A percentile compares a stretch with the other conserved stretches of the same genome.
phyloP scores from a whole-genome alignment of 2,329 filamentous ascomycete species.

The Xylariaceae sp. region DNA sequence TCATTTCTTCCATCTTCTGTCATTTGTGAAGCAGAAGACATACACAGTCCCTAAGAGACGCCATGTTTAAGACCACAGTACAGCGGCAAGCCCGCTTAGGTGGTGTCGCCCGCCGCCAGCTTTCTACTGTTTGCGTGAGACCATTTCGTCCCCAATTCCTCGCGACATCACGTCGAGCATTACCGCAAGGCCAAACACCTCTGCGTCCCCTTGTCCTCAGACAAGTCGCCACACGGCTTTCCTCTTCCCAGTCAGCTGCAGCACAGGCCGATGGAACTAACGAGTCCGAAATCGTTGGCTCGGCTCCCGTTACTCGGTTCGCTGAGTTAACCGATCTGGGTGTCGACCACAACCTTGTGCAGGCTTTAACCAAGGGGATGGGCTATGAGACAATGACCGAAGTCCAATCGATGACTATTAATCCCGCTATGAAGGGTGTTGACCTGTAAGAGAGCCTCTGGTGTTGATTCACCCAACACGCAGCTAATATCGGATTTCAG shows the following conservation, averaged over 20 bases:
- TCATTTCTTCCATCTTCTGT: neutral
- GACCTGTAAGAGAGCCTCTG: slow-evolving; percentile 64
- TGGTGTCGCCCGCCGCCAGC: slow-evolving; percentile 20
- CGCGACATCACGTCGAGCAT: neutral
- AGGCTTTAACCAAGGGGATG: slow-evolving; percentile 68
- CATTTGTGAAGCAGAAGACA: slow-evolving; percentile 2
- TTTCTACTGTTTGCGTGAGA: slow-evolving; percentile 9
- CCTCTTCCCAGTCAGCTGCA: slow-evolving; percentile 18
- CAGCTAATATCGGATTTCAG: slow-evolving; percentile 35
- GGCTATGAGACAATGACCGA: slow-evolving; percentile 83
- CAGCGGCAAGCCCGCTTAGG: slow-evolving; percentile 27
- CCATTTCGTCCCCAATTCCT: slow-evolving; percentile 1
- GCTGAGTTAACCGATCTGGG: slow-evolving; percentile 39
- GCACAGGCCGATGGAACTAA: slow-evolving; percentile 7
- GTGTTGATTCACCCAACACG: slow-evolving; percentile 16
- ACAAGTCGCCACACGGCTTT: slow-evolving; percentile 17
- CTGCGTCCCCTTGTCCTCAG: slow-evolving; percentile 4
- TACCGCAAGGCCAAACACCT: slow-evolving; percentile 1
- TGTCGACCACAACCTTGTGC: slow-evolving; percentile 62
- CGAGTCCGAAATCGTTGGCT: slow-evolving; percentile 10
- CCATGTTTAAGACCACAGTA: slow-evolving; percentile 25
- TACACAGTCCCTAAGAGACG: slow-evolving; percentile 3
- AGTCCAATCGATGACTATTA: slow-evolving; percentile 82
- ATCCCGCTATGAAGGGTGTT: slow-evolving; percentile 69
- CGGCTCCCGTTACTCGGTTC: slow-evolving; percentile 36